Conservation (phyloP, 805 yeast species). For the Saccharomycopsis fibuligera region DNA sequence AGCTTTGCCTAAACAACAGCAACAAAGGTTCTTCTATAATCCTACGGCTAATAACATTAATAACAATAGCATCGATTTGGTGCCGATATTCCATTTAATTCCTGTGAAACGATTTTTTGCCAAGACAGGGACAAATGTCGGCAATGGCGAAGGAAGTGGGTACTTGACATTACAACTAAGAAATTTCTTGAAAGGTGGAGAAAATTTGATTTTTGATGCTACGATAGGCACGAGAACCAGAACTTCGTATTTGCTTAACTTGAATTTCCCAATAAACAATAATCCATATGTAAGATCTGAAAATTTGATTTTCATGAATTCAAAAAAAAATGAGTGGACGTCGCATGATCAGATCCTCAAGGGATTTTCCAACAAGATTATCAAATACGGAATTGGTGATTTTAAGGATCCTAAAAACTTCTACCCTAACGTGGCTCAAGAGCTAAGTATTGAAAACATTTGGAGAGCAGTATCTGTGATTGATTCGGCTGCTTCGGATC, state of each 20-base stretch:
- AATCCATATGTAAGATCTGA: constrained; percentile 48
- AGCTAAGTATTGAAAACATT: constrained; percentile 46
- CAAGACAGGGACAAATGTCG: constrained; percentile 91
- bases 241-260: constrained; percentile 47
- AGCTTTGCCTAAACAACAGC: constrained; percentile 3
- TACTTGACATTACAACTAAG: constrained; percentile 66
- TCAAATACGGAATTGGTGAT: constrained; percentile 24
- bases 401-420: constrained; percentile 6
- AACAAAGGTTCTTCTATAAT: neutral
- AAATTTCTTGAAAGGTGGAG: constrained; percentile 68
- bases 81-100: constrained; percentile 25
- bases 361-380: constrained; percentile 37
- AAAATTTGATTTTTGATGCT: constrained; percentile 46
- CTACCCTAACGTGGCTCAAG: constrained; percentile 22
- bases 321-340: constrained; percentile 46
- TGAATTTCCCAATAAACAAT: constrained; percentile 42
- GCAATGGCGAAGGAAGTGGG: constrained; percentile 96
- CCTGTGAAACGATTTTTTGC: constrained; percentile 72
- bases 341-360: constrained; percentile 46
- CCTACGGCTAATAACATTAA: neutral
- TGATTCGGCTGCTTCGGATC: constrained; percentile 43
- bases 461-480: constrained; percentile 44
- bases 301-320: constrained; percentile 42
- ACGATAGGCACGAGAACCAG: constrained; percentile 57
- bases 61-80: constrained; percentile 2